Percentiles rank a stretch among this genome's conserved stretches.
These are phyloP conservation scores for Talaromyces liani DNA, from an alignment of 495 filamentous ascomycete species.

Conservation along the genomic window DNA sequence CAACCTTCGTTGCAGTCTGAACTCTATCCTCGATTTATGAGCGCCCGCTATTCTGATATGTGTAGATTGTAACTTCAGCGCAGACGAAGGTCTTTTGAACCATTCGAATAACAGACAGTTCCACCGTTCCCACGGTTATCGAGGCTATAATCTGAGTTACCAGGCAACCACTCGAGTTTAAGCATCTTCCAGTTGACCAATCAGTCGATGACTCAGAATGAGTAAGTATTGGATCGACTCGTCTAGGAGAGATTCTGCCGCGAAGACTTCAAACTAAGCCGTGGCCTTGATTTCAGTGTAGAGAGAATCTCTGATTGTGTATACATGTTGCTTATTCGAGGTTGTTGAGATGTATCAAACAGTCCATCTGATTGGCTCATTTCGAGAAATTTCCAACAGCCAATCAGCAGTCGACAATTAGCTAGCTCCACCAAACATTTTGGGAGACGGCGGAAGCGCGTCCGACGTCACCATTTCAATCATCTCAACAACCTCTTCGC, in stretches of 20 bases:
- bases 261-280: not conserved
- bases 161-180: not conserved
- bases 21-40: not conserved
- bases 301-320: not conserved
- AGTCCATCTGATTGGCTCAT: not conserved
- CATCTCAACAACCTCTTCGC: not conserved
- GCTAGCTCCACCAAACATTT: not conserved
- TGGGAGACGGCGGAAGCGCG: not conserved
- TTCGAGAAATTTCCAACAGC: not conserved
- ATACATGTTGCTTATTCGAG: not conserved
- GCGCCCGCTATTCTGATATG: not conserved
- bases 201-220: conserved; percentile 5
- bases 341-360: not conserved
- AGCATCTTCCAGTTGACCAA: not conserved
- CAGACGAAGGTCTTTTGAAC: not conserved
- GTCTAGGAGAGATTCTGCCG: not conserved
- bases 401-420: conserved; percentile 1
- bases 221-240: not conserved
- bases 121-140: not conserved
- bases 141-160: not conserved
- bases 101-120: not conserved
- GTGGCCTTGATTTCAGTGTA: not conserved
- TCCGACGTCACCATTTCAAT: conserved; percentile 5
- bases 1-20: not conserved
- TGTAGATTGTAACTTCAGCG: not conserved